Base-by-base conservation (phyloP, 495 filamentous ascomycete species). In the Penicillium samsonianum region DNA sequence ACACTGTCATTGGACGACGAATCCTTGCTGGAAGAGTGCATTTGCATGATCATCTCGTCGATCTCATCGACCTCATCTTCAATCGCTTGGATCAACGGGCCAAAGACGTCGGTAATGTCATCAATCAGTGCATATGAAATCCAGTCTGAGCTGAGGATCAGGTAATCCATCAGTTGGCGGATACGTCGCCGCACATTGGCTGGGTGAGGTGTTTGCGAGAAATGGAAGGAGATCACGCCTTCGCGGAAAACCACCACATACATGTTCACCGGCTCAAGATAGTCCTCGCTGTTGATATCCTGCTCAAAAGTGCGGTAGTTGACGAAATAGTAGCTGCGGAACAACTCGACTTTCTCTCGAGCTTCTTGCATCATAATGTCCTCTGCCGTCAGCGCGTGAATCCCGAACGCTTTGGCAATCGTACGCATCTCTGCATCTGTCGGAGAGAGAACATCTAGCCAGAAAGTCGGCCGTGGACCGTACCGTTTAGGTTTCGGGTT, bases 271-370 rank as follows among this genome's bases (percentile, higher is more conserved):
- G 94, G 92, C 63, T 97, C 89, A 35, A 98, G 81, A 67, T 93
- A 96, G 67, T 94, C 84, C 56, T 92, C 90, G 65, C 84, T 93
- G 61, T 87, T 86, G 58, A 82, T 82, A 65, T 98, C 92, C 71
- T 98, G 94, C 64, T 97, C 95, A 62, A 98, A 98, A 2, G 91
- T 91, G 8, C 94, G 87, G 73, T 97, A 98, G 65, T 96, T 98
- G 73, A 97, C 87, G 67, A 98, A 97, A 69, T 98, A 98, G 75
- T 98, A 98, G 60, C 95, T 88, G 35, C 87, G 84, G 78, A 98
- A 98, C 7, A 98, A 83, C 73, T 98, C 94, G 8, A 98, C 95
- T 74, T 98, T 98, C 65, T 98, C 94, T 10, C 94, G 90, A 44
- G 90, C 87, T 75, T 98, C 94, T 69, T 98, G 90, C 77, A 96